phyloP scores from a whole-genome alignment of 305 asterid species.

The Galium porrigens region DNA sequence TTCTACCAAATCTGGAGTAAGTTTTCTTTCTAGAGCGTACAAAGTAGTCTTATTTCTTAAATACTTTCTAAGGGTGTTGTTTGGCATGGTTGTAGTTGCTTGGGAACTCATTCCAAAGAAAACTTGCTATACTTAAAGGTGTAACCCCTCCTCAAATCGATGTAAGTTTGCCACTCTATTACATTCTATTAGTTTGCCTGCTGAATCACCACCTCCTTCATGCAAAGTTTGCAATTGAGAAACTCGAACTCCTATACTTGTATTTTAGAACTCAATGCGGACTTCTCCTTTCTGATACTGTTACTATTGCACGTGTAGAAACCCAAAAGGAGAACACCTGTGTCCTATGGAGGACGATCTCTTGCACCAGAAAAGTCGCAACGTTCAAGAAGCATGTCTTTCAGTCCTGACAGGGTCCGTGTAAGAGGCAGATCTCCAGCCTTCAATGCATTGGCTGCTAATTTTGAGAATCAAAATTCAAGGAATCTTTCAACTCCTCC shows the following conservation, averaged over 20 bases:
- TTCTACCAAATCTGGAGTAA: slow-evolving; percentile 58
- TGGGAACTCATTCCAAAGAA: slow-evolving; percentile 93
- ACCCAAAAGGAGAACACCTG: slow-evolving; percentile 66
- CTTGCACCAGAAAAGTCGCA: slow-evolving; percentile 65
- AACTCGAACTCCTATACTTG: background rate
- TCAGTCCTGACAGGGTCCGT: slow-evolving; percentile 70
- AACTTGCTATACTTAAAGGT: slow-evolving; percentile 52
- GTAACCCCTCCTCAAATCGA: slow-evolving; percentile 48
- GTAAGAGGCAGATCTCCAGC: slow-evolving; percentile 97
- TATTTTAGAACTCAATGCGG: background rate
- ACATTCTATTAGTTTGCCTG: background rate
- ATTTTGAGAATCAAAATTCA: slow-evolving; percentile 55
- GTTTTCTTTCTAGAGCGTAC: slow-evolving; percentile 18
- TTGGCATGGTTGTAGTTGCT: slow-evolving; percentile 50
- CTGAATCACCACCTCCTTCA: background rate
- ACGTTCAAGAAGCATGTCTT: slow-evolving; percentile 86
- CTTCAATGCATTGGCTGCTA: slow-evolving; percentile 86
- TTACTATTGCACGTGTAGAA: slow-evolving; percentile 31
- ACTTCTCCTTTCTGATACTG: background rate
- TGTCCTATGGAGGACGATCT: slow-evolving; percentile 50
- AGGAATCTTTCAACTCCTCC: slow-evolving; percentile 96
- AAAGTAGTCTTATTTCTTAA: background rate
- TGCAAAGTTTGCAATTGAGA: background rate
- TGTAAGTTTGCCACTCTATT: slow-evolving; percentile 35
- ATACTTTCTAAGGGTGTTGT: slow-evolving; percentile 16